Percentiles rank a stretch among this genome's conserved stretches.
phyloP scores from a whole-genome alignment of 2,329 filamentous ascomycete genomes.

The Penicillium paneum region DNA sequence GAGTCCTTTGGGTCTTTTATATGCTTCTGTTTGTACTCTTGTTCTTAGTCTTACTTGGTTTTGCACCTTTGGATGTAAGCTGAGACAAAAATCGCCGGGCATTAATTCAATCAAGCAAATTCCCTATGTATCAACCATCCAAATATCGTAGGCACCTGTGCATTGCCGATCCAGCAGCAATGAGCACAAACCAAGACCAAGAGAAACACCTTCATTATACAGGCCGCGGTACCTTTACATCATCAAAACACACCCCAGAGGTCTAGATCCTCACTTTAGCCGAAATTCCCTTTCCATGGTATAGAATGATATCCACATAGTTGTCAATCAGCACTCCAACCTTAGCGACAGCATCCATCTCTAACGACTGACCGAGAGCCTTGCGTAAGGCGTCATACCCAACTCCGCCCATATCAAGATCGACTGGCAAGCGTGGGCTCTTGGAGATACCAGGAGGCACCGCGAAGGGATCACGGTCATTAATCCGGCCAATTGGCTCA shows the following conservation, averaged over 20 bases:
- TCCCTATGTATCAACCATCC: not conserved
- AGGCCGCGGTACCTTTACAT: not conserved
- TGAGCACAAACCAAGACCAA: not conserved
- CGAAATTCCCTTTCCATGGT: slow-evolving; percentile 66
- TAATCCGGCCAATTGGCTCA: slow-evolving; percentile 72
- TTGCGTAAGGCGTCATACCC: slow-evolving; percentile 78
- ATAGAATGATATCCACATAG: slow-evolving; percentile 72
- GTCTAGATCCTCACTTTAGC: slow-evolving; percentile 53
- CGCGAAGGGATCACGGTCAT: slow-evolving; percentile 70
- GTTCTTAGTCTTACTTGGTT: not conserved
- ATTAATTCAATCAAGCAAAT: not conserved
- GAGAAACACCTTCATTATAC: not conserved
- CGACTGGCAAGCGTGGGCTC: slow-evolving; percentile 76
- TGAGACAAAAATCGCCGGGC: not conserved
- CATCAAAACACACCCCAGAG: no score
- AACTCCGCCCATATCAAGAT: slow-evolving; percentile 71
- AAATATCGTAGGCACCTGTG: not conserved
- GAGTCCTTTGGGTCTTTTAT: not conserved
- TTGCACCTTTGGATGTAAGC: not conserved
- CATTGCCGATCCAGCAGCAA: not conserved
- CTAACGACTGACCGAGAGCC: slow-evolving; percentile 75
- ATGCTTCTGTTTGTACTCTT: not conserved
- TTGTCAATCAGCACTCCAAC: slow-evolving; percentile 71
- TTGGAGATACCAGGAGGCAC: slow-evolving; percentile 70
- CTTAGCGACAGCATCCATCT: slow-evolving; percentile 72